phyloP scores from a whole-genome alignment of 148 eudicot genomes.

The Cornus florida region DNA sequence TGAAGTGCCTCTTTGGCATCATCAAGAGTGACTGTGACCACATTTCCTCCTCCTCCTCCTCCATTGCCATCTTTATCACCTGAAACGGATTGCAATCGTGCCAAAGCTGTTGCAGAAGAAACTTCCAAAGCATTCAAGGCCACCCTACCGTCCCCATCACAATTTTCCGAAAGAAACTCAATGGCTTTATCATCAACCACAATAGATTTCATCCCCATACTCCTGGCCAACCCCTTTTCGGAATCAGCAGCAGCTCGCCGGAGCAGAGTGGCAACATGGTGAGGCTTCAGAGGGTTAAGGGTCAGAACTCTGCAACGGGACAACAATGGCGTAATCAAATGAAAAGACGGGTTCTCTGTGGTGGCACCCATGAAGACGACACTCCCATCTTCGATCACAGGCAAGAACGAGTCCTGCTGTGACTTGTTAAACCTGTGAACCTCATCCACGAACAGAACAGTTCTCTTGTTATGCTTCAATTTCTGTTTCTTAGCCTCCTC shows the following conservation, averaged over 20 bases:
- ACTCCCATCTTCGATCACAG: slow-evolving; percentile 90
- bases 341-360: slow-evolving; percentile 92
- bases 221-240: slow-evolving; percentile 43
- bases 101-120: slow-evolving; percentile 51
- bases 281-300: slow-evolving; percentile 48
- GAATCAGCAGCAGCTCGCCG: slow-evolving; percentile 51
- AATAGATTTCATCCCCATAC: slow-evolving; percentile 27
- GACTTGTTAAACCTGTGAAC: slow-evolving; percentile 91
- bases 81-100: slow-evolving; percentile 17
- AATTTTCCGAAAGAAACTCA: slow-evolving; percentile 49
- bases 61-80: neutral
- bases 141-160: slow-evolving; percentile 91
- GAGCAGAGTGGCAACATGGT: slow-evolving; percentile 37
- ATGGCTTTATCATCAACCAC: slow-evolving; percentile 49
- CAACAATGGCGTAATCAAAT: slow-evolving; percentile 78
- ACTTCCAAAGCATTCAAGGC: slow-evolving; percentile 78
- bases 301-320: slow-evolving; percentile 74
- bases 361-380: slow-evolving; percentile 88
- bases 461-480: slow-evolving; percentile 40
- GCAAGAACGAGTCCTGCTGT: slow-evolving; percentile 85
- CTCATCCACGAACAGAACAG: slow-evolving; percentile 81
- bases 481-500: slow-evolving; percentile 54
- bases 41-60: neutral
- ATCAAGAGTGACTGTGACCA: slow-evolving; percentile 31
- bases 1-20: slow-evolving; percentile 78